phyloP scores from a whole-genome alignment of 1,284 basidiomycete genomes.

The Irpex sp. region DNA sequence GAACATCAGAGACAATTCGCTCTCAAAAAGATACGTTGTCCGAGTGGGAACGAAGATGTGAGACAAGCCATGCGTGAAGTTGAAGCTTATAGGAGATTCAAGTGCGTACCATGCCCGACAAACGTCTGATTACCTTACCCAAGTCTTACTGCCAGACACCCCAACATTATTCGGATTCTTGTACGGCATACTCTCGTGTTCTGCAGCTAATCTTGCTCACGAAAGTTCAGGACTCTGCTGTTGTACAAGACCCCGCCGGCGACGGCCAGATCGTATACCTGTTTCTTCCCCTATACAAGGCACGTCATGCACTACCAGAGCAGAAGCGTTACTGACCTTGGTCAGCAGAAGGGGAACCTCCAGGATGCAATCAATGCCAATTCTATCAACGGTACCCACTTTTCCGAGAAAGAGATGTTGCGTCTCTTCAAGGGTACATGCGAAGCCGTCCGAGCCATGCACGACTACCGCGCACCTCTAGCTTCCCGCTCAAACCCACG shows the following conservation, averaged over 20 bases:
- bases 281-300: constrained; percentile 87
- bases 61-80: constrained; percentile 86
- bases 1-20: constrained; percentile 74
- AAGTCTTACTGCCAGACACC: constrained; percentile 48
- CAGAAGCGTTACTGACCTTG: not conserved
- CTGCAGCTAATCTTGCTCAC: constrained; percentile 5
- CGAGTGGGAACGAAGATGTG: constrained; percentile 75
- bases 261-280: constrained; percentile 94
- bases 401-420: constrained; percentile 86
- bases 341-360: constrained; percentile 74
- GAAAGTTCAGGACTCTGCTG: constrained; percentile 73
- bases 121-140: not conserved
- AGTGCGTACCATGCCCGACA: constrained; percentile 35
- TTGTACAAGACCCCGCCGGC: constrained; percentile 88
- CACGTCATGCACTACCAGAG: constrained; percentile 17
- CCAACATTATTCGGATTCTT: constrained; percentile 85
- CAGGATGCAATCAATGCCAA: constrained; percentile 93
- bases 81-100: constrained; percentile 87
- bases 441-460: constrained; percentile 90
- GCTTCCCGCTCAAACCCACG: constrained; percentile 28
- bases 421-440: constrained; percentile 91
- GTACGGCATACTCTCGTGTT: constrained; percentile 30
- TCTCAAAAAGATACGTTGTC: constrained; percentile 89
- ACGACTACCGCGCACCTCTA: constrained; percentile 62
- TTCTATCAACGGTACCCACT: constrained; percentile 76